These are phyloP conservation scores for Calocybe cyanea DNA, from an alignment of 768 basidiomycete species.

Conservation along the genomic window DNA sequence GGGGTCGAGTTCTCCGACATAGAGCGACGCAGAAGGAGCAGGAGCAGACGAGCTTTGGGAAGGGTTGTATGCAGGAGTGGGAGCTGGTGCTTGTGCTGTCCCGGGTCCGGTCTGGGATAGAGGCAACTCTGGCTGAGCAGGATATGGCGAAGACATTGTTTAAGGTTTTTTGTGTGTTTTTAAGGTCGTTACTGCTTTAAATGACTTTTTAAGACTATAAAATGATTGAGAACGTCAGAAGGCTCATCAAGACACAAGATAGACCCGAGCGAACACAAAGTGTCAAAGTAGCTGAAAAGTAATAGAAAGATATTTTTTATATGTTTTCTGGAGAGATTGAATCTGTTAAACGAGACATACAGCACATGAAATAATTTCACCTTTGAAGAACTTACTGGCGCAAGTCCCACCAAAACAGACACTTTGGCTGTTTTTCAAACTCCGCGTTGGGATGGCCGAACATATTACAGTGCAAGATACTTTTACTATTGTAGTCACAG, in stretches of 20 bases:
- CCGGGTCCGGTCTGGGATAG: conserved; percentile 48
- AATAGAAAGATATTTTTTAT: conserved; percentile 55
- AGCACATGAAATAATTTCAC: conserved; percentile 32
- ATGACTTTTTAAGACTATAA: conserved; percentile 65
- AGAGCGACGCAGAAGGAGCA: conserved; percentile 88
- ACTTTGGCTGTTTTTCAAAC: conserved; percentile 40
- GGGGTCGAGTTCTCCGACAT: conserved; percentile 98
- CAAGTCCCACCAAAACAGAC: conserved; percentile 25
- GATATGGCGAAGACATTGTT: conserved; percentile 56
- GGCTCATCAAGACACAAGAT: conserved; percentile 10
- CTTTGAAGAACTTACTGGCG: conserved; percentile 68
- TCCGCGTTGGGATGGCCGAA: conserved; percentile 23
- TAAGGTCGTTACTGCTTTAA: conserved; percentile 92
- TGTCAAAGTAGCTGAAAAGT: conserved; percentile 70
- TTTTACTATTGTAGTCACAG: neutral
- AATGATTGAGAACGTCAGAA: conserved; percentile 15
- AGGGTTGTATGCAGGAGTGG: conserved; percentile 57
- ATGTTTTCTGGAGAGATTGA: conserved; percentile 55
- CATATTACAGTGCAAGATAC: neutral
- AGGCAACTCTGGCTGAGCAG: conserved; percentile 49
- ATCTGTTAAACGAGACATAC: conserved; percentile 12
- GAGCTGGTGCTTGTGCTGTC: conserved; percentile 38
- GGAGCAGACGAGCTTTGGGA: conserved; percentile 53
- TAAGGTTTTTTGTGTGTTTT: conserved; percentile 36
- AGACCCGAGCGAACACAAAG: conserved; percentile 52